Evolutionary conservation across 1,284 basidiomycete species (phyloP), one percentile per base, ranked within the genome.

Genomic region (Mycosarcoma mackinlayi): DNA sequence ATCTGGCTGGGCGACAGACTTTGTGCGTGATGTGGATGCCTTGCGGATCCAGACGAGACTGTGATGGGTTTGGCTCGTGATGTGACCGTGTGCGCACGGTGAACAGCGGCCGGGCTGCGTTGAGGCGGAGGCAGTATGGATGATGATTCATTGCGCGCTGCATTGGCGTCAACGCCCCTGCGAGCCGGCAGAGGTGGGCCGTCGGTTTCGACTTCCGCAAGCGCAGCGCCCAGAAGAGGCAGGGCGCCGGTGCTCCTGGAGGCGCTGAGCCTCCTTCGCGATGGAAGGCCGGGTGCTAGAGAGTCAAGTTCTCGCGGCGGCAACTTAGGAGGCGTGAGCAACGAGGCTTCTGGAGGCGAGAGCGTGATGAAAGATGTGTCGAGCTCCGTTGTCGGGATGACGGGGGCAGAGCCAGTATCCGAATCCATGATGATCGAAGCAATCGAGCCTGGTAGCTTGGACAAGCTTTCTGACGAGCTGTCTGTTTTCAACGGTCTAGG

Each of bases 81-180:
- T 25, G 52, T 48, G 53, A 70, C 30, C 13, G 67, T 70, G 14
- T 70, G 49, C 1, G 67, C 39, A 4, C 67, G 50, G 42, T 70
- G 67, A 3, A 34, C 35, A 14, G 49, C 3, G 18, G 40, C 28
- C 14, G 50, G 19, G 28, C 30, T 57, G 14, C 67, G 59, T 42
- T 68, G 65, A 21, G 67, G 61, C 10, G 67, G 66, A 7, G 66
- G 60, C 33, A 70, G 34, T 39, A 70, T 48, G 7, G 62, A 18
- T 16, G 62, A 18, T 16, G 57, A 8, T 14, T 37, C 39, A 13
- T 56, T 48, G n/a, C 48, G 39, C 7, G 48, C 35, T n/a, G 31
- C 30, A 28, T 5, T 21, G 8, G 47, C 18, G 14, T 55, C 63
- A 23, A 23, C 28, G 14, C 37, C 50, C 27, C 33, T 57, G 27